These are phyloP conservation scores for Aspergillus sojae DNA, from an alignment of 2,329 filamentous ascomycete species.

Conservation along the genomic window DNA sequence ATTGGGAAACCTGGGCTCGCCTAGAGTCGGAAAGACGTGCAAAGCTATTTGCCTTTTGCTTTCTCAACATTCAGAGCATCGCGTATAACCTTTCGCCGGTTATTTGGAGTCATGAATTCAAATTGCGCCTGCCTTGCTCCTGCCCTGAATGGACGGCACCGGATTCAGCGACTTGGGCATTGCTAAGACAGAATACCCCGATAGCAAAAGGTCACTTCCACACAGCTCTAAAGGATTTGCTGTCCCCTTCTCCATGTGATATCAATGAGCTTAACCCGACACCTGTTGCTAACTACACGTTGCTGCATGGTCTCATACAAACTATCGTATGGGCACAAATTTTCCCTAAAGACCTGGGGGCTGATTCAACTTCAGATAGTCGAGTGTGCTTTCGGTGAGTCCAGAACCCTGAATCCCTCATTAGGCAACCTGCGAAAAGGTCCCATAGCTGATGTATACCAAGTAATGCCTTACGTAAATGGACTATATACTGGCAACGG, in stretches of 20 bases:
- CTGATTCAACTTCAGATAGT: background rate
- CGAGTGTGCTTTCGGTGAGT: background rate
- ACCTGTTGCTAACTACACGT: slow-evolving; percentile 8
- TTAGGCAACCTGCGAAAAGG: background rate
- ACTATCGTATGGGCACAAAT: background rate
- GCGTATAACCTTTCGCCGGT: slow-evolving; percentile 1
- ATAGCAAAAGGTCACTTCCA: background rate
- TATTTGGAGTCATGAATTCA: slow-evolving; percentile 6
- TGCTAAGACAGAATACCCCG: slow-evolving; percentile 2
- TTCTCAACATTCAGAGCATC: slow-evolving; percentile 9
- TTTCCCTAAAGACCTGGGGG: background rate
- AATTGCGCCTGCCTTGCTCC: slow-evolving; percentile 10
- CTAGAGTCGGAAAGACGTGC: slow-evolving; percentile 8
- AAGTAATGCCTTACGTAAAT: slow-evolving; percentile 1
- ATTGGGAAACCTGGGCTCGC: slow-evolving; percentile 5
- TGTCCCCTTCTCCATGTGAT: background rate
- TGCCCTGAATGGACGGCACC: slow-evolving; percentile 12
- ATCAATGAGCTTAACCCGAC: background rate
- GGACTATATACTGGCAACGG: slow-evolving; percentile 11
- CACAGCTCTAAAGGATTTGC: background rate
- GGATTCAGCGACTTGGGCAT: slow-evolving; percentile 4
- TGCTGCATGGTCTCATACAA: slow-evolving; percentile 10
- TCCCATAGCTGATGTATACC: background rate
- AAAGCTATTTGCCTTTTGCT: slow-evolving; percentile 13
- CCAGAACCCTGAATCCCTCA: background rate